Conservation (phyloP, 2,329 filamentous ascomycete genomes). For the Colletotrichum falcatum region DNA sequence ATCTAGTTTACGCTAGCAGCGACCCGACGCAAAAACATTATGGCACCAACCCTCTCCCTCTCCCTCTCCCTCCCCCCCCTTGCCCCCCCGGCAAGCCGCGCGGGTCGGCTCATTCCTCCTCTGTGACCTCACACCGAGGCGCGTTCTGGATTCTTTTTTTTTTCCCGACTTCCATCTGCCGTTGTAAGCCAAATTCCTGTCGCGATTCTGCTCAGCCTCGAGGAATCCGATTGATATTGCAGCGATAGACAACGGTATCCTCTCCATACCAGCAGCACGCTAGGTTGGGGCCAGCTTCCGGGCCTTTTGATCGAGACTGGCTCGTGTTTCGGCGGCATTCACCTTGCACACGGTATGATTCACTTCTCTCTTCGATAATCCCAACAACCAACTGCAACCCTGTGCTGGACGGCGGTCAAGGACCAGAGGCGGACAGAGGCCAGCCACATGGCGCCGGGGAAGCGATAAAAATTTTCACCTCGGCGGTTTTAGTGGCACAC, state of each 20-base stretch:
- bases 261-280: constrained; percentile 28
- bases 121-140: constrained; percentile 2
- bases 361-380: constrained; percentile 29
- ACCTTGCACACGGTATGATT: constrained; percentile 39
- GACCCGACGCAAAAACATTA: constrained; percentile 4
- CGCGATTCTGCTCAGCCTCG: background rate
- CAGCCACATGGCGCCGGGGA: constrained; percentile 38
- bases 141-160: background rate
- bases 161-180: background rate
- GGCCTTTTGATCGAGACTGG: constrained; percentile 10
- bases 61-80: background rate
- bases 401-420: constrained; percentile 25
- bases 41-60: too few relatives aligned
- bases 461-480: constrained; percentile 34
- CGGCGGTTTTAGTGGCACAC: constrained; percentile 36
- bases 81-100: background rate
- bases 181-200: constrained; percentile 4
- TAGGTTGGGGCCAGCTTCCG: constrained; percentile 3
- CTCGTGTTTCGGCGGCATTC: constrained; percentile 32
- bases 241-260: constrained; percentile 18
- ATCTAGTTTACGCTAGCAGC: constrained; percentile 16
- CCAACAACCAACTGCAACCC: constrained; percentile 33
- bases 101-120: background rate
- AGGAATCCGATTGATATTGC: constrained; percentile 34
- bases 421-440: constrained; percentile 23